These are phyloP conservation scores for Escovopsis sp. DNA, from an alignment of 2,329 filamentous ascomycete genomes.

Conservation along the genomic window DNA sequence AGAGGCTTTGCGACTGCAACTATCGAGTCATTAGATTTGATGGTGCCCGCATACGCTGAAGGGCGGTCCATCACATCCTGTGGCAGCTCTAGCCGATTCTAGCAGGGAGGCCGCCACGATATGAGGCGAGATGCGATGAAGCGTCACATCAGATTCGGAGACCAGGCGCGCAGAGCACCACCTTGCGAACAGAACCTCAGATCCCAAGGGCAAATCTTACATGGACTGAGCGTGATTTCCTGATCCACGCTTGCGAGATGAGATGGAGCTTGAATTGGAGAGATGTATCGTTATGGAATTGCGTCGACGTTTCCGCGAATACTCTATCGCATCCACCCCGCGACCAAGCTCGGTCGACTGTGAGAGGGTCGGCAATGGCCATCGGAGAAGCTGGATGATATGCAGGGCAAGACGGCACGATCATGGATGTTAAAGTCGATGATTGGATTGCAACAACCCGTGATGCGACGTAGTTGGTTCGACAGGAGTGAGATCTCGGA, in stretches of 20 bases:
- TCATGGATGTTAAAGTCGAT: slow-evolving; percentile 4
- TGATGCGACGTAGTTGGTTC: background rate
- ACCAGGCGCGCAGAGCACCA: background rate
- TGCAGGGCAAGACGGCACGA: slow-evolving; percentile 2
- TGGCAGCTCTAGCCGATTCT: background rate
- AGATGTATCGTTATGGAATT: slow-evolving; percentile 14
- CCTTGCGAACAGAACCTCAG: background rate
- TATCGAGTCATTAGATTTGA: slow-evolving; percentile 1
- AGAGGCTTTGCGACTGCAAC: background rate
- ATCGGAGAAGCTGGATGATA: slow-evolving; percentile 3
- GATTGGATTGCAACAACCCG: no score
- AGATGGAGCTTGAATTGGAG: slow-evolving; percentile 15
- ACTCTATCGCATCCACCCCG: background rate
- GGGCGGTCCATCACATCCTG: background rate
- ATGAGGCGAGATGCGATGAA: background rate
- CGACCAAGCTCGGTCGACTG: slow-evolving; percentile 1
- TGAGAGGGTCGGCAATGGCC: slow-evolving; percentile 4
- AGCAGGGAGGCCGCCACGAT: background rate
- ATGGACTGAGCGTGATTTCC: slow-evolving; percentile 9
- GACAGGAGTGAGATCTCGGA: no score
- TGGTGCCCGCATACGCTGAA: background rate
- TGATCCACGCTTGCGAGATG: slow-evolving; percentile 21
- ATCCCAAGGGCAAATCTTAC: slow-evolving; percentile 4
- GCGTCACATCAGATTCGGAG: background rate
- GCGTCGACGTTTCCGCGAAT: slow-evolving; percentile 4